Evolutionary conservation across 805 yeast genomes (phyloP), one percentile per base, ranked within the genome.

Genomic region (Yarrowia sp.): DNA sequence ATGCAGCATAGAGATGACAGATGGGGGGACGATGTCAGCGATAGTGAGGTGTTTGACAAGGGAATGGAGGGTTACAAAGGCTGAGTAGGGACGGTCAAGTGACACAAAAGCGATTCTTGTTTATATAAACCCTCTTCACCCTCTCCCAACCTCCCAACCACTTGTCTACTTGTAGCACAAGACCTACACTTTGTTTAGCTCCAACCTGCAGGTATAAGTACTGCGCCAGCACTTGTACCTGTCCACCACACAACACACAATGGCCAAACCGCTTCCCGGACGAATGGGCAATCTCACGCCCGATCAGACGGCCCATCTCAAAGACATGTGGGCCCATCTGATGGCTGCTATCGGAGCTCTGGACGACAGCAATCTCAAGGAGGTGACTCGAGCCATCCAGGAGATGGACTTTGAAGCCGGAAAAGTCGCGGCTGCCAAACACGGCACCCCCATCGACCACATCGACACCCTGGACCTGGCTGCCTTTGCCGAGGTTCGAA

Each of bases 251-350:
- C 55, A 14, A 35, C 41, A 9, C 28, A 33, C 35, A 47, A 38
- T 15, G 8, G 15, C 58, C 22, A 51, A 2, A 36, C 44, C 43
- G 13, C 51, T 43, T 14, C 64, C 76, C 45, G 81, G 81, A 35
- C 73, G 78, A 53, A 71, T 76, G 51, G 75, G 75, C 64, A 74
- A 73, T 62, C 72, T 78, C 35, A 74, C 78, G 35, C 68, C 75
- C 8, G 74, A 69, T 48, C 79, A 79, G 72, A 77, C 73, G 65
- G 72, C 69, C 55, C 72, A 68, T 42, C 75, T 79, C 60, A 77
- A 77, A 69, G 77, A 76, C 65, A 69, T 76, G 67, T 78, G 80
- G 78, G 70, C 75, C 17, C 70, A 72, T 28, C 33, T 74, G 32
- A 67, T 69, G 61, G 68, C 63, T 22, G 64, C 66, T 6, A 58